Evolutionary conservation across 176 grass and related monocot species (phyloP).

Genomic region (Leersia perrieri): DNA sequence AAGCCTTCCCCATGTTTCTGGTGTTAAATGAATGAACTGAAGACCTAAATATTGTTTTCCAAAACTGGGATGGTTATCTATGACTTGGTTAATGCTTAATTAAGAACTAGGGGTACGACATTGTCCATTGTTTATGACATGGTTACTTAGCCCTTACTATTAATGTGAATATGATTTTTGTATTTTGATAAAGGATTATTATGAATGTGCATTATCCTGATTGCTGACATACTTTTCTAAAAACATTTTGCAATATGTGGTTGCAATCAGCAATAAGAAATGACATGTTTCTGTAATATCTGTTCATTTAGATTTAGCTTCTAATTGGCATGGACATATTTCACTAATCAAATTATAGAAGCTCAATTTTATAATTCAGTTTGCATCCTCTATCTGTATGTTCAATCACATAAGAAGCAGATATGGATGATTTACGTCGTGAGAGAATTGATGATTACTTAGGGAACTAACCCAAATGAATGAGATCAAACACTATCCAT

Average conservation of each 20-base stretch:
- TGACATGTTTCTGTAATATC: not conserved
- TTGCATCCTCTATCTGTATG: not conserved
- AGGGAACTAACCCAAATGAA: not conserved
- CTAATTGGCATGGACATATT: not conserved
- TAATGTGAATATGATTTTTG: not conserved
- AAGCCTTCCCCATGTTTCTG: constrained; percentile 9
- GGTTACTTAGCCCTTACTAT: not conserved
- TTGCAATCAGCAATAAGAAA: not conserved
- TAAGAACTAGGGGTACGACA: constrained; percentile 8
- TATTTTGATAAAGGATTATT: not conserved
- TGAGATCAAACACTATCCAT: not conserved
- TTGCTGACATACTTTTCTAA: not conserved
- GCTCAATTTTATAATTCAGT: not conserved
- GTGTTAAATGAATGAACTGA: not conserved
- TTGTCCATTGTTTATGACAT: constrained; percentile 2
- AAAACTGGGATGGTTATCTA: not conserved
- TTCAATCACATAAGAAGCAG: not conserved
- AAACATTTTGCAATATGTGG: not conserved
- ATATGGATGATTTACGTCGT: not conserved
- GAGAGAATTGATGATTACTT: not conserved
- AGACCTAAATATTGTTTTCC: not conserved
- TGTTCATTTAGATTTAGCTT: constrained; percentile 22
- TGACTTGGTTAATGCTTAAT: not conserved
- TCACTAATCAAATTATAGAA: not conserved
- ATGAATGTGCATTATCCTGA: not conserved